Base-by-base conservation (phyloP, 139 green algal species). In the Chlorella ohadii region DNA sequence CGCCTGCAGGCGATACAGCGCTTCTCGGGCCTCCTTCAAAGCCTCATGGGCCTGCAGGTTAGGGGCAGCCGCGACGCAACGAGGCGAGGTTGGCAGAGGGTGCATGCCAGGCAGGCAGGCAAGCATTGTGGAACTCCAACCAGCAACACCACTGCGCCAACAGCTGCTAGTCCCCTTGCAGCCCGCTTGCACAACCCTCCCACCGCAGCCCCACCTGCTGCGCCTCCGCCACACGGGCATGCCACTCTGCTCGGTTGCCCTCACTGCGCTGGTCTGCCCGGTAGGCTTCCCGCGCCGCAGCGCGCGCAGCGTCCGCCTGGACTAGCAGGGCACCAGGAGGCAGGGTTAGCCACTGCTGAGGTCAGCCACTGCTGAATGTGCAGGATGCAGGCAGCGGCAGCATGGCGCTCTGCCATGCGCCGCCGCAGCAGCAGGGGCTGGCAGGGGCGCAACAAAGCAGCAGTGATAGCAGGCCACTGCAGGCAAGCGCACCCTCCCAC, bases 221-320 rank as follows among this genome's bases (percentile, higher is more conserved):
- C 20, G 85, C 79, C 17, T 67, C 28, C n/a, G 36, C 72, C n/a
- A 90, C 87, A 1, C 61, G 70, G 61, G 59, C 76, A 55, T 86
- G 85, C 88, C 88, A 91, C 33, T 68, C 73, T 27, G 78, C 65
- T 4, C 79, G 31, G 47, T 82, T 85, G 36, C 66, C 67, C 27
- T 72, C 44, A 51, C 36, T 85, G 47, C 47, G 41, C 38, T 84
- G 77, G 33, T 84, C 82, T 0, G 70, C 64, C 0, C 86, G 71
- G 47, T 78, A 87, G 33, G 67, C 73, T 22, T 87, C 75, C 15
- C 86, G 72, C 0, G 86, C 86, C 20, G 78, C 44, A 3, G 76
- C 75, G 7, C 86, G 44, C 23, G 73, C 76, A 4, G 38, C 61
- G n/a, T 89, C 86, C 17, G 85, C 86, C 86, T 87, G 66, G 44